Percentiles rank a stretch among this genome's conserved stretches.
phyloP scores from a whole-genome alignment of 176 grass and related monocot genomes.

The Triticum dicoccoides region DNA sequence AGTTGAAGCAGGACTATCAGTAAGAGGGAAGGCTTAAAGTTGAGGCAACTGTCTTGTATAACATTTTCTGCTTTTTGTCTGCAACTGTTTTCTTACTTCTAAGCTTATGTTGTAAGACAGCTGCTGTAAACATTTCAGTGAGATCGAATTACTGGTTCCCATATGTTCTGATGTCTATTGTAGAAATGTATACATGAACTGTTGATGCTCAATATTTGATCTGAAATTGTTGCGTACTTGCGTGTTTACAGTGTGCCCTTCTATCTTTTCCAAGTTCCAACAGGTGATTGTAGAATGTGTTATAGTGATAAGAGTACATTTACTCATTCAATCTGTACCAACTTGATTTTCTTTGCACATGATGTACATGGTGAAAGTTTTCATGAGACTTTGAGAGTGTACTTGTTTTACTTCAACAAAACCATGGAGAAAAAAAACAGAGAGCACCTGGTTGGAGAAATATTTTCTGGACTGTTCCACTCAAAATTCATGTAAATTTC shows the following conservation, averaged over 20 bases:
- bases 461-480: too few relatives aligned
- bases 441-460: too few relatives aligned
- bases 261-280: background rate
- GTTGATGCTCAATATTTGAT: background rate
- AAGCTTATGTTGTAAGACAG: constrained; percentile 24
- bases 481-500: too few relatives aligned
- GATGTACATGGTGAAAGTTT: too few relatives aligned
- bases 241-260: background rate
- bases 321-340: too few relatives aligned
- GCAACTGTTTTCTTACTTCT: constrained; percentile 29
- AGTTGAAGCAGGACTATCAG: constrained; percentile 74
- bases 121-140: constrained; percentile 10
- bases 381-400: too few relatives aligned
- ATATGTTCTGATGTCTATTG: background rate
- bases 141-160: constrained; percentile 17
- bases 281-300: too few relatives aligned
- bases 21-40: constrained; percentile 44
- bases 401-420: too few relatives aligned
- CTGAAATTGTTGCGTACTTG: background rate
- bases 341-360: too few relatives aligned
- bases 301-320: too few relatives aligned
- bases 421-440: too few relatives aligned
- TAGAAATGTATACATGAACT: constrained; percentile 30
- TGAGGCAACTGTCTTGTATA: constrained; percentile 30
- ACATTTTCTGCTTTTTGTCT: constrained; percentile 24